Percentiles rank a stretch among this genome's conserved stretches.
Conservation (phyloP, 1,139 yeast genomes). For the Nematodospora anomalae region DNA sequence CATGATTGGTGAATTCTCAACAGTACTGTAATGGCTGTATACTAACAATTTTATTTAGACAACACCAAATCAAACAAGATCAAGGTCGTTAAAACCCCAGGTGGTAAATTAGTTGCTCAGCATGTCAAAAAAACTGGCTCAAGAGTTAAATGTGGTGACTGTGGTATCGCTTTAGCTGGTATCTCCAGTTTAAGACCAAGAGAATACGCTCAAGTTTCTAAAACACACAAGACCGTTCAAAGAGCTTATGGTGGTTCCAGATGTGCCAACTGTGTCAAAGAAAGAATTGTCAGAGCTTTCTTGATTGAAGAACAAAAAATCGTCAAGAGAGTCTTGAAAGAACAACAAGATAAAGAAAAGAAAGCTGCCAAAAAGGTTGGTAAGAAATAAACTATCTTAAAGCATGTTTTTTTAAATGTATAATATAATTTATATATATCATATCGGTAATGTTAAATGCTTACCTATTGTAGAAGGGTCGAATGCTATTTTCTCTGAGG, state of each 20-base stretch:
- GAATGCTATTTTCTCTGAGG: too few species aligned
- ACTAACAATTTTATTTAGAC: slow-evolving; percentile 59
- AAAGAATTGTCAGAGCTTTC: slow-evolving; percentile 98
- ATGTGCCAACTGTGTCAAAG: slow-evolving; percentile 98
- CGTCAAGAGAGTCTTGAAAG: slow-evolving; percentile 98
- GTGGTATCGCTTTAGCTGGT: slow-evolving; percentile 92
- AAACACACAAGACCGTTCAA: slow-evolving; percentile 96
- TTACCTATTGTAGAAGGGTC: not conserved
- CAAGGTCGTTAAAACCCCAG: slow-evolving; percentile 99
- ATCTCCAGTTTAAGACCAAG: slow-evolving; percentile 95
- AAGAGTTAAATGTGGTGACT: slow-evolving; percentile 99
- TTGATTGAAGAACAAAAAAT: slow-evolving; percentile 99
- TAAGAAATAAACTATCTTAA: slow-evolving; percentile 32
- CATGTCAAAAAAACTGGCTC: slow-evolving; percentile 94
- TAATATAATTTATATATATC: slow-evolving; percentile 12
- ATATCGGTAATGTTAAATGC: slow-evolving; percentile 1
- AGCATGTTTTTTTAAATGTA: slow-evolving; percentile 17
- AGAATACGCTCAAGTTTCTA: slow-evolving; percentile 90
- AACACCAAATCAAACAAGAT: slow-evolving; percentile 99
- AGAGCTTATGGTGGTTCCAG: slow-evolving; percentile 99
- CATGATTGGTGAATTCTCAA: not conserved
- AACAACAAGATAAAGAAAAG: slow-evolving; percentile 84
- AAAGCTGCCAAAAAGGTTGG: slow-evolving; percentile 49
- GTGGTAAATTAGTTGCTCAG: slow-evolving; percentile 97
- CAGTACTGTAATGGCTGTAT: slow-evolving; percentile 12